Evolutionary conservation across 176 grass and related monocot species (phyloP).

Genomic region (Typha latifolia): DNA sequence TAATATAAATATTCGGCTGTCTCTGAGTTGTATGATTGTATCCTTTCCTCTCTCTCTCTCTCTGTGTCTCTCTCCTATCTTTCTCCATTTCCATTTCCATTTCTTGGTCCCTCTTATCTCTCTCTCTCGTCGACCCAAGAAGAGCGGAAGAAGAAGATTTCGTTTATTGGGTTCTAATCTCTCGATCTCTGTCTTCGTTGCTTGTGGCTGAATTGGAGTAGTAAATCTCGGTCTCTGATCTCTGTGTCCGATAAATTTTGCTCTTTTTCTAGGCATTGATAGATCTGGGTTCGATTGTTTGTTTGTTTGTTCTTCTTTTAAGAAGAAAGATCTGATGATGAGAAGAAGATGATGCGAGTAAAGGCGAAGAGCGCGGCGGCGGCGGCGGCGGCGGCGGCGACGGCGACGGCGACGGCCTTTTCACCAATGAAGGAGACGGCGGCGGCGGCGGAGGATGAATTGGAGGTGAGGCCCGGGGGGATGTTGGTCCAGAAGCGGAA

Average conservation of each 20-base stretch:
- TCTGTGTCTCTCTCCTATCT: not conserved
- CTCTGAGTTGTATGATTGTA: not conserved
- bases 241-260: no score
- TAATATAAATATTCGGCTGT: not conserved
- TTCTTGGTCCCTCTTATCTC: not conserved
- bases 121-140: not conserved
- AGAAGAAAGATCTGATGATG: not conserved
- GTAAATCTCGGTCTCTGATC: no score
- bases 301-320: no score
- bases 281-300: no score
- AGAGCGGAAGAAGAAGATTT: not conserved
- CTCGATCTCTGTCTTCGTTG: no score
- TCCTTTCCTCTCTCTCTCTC: not conserved
- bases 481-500: constrained; percentile 93
- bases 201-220: no score
- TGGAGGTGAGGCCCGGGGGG: constrained; percentile 86
- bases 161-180: no score
- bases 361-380: not conserved
- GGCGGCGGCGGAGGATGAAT: constrained; percentile 50
- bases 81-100: not conserved
- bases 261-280: no score
- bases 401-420: not conserved
- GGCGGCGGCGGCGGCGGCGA: not conserved
- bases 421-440: not conserved
- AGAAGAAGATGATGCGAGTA: not conserved